phyloP scores from a whole-genome alignment of 768 basidiomycete species.

The Termitomyces sp. region DNA sequence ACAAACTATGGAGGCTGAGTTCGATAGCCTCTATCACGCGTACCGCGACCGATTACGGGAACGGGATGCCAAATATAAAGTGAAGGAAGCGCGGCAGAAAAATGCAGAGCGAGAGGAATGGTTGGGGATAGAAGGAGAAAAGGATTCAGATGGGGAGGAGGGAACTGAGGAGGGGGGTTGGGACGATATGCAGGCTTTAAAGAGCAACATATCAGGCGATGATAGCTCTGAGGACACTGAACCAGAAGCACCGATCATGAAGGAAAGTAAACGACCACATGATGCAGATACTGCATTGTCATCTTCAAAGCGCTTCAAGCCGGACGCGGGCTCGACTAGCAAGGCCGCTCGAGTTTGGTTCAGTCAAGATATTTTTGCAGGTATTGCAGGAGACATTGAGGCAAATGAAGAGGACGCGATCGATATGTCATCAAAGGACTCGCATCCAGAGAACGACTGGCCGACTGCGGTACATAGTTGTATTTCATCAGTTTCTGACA shows the following conservation, averaged over 20 bases:
- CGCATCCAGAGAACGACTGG: conserved; percentile 18
- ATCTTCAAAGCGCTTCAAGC: conserved; percentile 45
- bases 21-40: conserved; percentile 85
- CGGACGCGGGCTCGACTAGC: conserved; percentile 29
- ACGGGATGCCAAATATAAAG: conserved; percentile 83
- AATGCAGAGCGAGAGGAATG: conserved; percentile 78
- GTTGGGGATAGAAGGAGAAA: conserved; percentile 56
- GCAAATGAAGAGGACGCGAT: conserved; percentile 19
- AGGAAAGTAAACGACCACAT: conserved; percentile 40
- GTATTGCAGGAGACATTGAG: conserved; percentile 39
- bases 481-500: background rate
- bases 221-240: conserved; percentile 42
- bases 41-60: conserved; percentile 80
- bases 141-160: conserved; percentile 22
- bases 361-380: conserved; percentile 85
- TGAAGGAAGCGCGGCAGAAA: conserved; percentile 69
- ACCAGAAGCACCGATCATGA: conserved; percentile 17
- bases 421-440: conserved; percentile 13
- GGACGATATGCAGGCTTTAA: conserved; percentile 58
- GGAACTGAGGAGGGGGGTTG: conserved; percentile 61
- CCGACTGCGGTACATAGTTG: conserved; percentile 11
- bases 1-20: conserved; percentile 68
- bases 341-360: conserved; percentile 89
- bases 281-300: conserved; percentile 17
- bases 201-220: conserved; percentile 50